Evolutionary conservation across 225 moss, liverwort and hornwort genomes (phyloP).

Genomic region (Takakia lepidozioides): DNA sequence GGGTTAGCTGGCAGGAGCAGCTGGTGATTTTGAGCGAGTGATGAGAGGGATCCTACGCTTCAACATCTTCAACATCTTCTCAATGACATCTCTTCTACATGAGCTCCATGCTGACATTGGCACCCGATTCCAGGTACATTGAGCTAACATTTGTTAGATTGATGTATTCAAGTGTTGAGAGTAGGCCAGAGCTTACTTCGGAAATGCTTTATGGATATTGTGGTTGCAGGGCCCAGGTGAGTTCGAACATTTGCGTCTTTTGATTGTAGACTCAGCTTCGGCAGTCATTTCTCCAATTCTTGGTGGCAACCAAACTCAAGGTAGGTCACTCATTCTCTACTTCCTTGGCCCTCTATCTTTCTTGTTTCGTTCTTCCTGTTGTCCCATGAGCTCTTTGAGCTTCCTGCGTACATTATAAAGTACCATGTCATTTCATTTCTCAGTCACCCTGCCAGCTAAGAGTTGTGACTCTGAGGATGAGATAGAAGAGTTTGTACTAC

Average conservation of each 20-base stretch:
- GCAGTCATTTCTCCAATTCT: conserved; percentile 82
- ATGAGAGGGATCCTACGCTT: conserved; percentile 62
- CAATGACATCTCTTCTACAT: conserved; percentile 66
- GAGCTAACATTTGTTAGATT: too few relatives aligned
- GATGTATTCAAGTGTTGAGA: too few relatives aligned
- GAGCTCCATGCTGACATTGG: conserved; percentile 47
- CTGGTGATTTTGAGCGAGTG: conserved; percentile 37
- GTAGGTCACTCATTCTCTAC: conserved; percentile 16
- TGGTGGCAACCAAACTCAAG: conserved; percentile 57
- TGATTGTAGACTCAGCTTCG: conserved; percentile 81
- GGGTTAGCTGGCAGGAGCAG: conserved; percentile 54
- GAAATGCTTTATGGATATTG: too few relatives aligned
- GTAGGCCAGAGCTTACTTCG: too few relatives aligned
- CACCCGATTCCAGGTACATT: conserved; percentile 21
- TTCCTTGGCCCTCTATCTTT: too few relatives aligned
- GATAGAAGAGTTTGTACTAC: too few relatives aligned
- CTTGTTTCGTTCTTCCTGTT: too few relatives aligned
- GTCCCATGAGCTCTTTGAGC: too few relatives aligned
- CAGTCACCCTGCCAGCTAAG: too few relatives aligned
- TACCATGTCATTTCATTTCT: too few relatives aligned
- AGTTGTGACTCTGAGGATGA: too few relatives aligned
- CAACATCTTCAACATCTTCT: conserved; percentile 58
- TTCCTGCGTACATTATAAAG: too few relatives aligned
- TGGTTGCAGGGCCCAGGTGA: conserved; percentile 32
- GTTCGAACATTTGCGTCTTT: conserved; percentile 44